A percentile compares a stretch with the other conserved stretches of the same genome.
Conservation (phyloP, 805 yeast genomes). For the Zygosaccharomyces kombuchaensis region DNA sequence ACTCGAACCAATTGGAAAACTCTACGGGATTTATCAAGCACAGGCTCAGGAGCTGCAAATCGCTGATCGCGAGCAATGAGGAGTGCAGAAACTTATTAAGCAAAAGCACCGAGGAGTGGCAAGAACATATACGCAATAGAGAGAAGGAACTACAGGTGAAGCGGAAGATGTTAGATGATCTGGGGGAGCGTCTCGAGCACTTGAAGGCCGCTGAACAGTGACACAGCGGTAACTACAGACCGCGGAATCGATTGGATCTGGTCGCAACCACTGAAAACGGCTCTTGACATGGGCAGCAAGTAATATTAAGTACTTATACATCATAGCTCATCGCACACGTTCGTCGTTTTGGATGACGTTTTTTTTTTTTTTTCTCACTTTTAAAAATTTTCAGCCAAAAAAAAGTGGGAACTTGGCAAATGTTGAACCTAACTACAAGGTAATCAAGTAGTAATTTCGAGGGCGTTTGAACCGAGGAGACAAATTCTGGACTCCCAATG, state of each 20-base stretch:
- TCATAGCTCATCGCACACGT: not conserved
- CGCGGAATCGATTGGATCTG: not conserved
- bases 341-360: constrained; percentile 2
- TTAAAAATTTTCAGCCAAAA: constrained; percentile 2
- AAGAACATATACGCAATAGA: constrained; percentile 19
- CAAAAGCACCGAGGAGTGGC: constrained; percentile 31
- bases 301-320: not conserved
- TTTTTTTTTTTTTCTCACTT: not conserved
- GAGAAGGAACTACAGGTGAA: constrained; percentile 28
- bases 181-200: constrained; percentile 4
- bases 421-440: not conserved
- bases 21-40: constrained; percentile 33
- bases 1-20: constrained; percentile 30
- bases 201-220: not conserved
- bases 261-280: not conserved
- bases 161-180: constrained; percentile 13
- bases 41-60: constrained; percentile 30
- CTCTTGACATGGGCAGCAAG: not conserved
- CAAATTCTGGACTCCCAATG: constrained; percentile 5
- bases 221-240: not conserved
- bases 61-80: constrained; percentile 30
- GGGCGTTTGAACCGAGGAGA: constrained; percentile 2
- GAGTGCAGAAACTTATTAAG: constrained; percentile 24
- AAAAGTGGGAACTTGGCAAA: not conserved
- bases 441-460: not conserved